Conservation (phyloP, 306 rosid genomes). For the Calophaca sinica region DNA sequence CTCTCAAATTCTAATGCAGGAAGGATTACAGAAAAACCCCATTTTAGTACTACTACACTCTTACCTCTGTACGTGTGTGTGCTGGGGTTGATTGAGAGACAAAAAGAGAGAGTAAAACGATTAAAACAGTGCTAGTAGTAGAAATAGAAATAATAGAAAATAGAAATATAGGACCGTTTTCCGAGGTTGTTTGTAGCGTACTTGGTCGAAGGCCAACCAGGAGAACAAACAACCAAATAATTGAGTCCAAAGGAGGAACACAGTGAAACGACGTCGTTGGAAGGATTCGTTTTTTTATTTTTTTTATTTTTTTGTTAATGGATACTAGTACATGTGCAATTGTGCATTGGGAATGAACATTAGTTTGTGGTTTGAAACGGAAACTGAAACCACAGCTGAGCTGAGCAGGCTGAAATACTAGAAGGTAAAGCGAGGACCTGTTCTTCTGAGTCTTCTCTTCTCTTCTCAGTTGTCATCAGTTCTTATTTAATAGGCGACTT, state of each 20-base stretch:
- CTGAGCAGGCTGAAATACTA: not conserved
- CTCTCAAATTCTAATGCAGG: conserved; percentile 42
- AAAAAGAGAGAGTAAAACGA: not conserved
- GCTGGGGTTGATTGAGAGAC: conserved; percentile 5
- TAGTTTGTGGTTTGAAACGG: not conserved
- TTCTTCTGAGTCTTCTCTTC: not conserved
- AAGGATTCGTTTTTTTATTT: not conserved
- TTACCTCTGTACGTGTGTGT: not conserved
- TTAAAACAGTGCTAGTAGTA: not conserved
- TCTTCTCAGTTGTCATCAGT: not conserved
- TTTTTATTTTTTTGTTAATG: not conserved
- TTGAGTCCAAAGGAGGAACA: conserved; percentile 27
- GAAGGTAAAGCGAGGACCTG: conserved; percentile 4
- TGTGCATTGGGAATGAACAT: conserved; percentile 42
- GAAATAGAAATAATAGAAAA: no score
- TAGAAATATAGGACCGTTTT: not conserved
- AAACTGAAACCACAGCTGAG: conserved; percentile 11
- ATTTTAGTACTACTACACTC: not conserved
- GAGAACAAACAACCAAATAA: conserved; percentile 41
- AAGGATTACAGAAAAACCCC: conserved; percentile 32
- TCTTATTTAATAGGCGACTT: no score
- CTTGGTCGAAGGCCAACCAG: not conserved
- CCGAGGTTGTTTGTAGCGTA: conserved; percentile 2
- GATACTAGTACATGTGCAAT: not conserved
- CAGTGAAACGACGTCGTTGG: conserved; percentile 42